Percentiles rank a stretch among this genome's conserved stretches.
phyloP scores from a whole-genome alignment of 2,329 filamentous ascomycete genomes.

The Talaromyces sp. region DNA sequence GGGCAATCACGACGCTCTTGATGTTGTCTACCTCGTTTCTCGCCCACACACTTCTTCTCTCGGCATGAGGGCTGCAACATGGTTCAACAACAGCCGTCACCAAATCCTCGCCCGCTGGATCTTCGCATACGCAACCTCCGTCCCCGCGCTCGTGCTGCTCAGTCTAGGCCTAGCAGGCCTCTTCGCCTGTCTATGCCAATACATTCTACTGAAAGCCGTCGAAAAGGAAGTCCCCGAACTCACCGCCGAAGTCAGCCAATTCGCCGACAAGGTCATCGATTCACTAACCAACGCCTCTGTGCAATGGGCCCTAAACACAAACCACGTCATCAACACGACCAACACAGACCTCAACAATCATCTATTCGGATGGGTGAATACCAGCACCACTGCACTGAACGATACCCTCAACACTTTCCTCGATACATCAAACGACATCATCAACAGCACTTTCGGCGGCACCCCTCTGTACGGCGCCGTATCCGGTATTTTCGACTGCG shows the following conservation, averaged over 20 bases:
- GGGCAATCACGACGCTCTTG: constrained; percentile 67
- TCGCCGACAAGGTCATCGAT: constrained; percentile 71
- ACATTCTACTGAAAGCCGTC: constrained; percentile 66
- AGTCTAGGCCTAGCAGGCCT: constrained; percentile 76
- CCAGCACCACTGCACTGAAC: constrained; percentile 76
- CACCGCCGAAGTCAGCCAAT: constrained; percentile 67
- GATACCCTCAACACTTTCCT: constrained; percentile 79
- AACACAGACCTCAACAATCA: constrained; percentile 73
- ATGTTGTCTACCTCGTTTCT: constrained; percentile 81
- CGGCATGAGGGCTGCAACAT: constrained; percentile 65
- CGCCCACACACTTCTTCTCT: constrained; percentile 68
- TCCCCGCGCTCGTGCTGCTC: constrained; percentile 79
- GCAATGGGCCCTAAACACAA: constrained; percentile 71
- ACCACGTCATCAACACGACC: constrained; percentile 61
- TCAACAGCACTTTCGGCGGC: constrained; percentile 74
- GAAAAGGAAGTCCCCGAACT: constrained; percentile 72
- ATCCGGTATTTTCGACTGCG: constrained; percentile 72
- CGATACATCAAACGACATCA: constrained; percentile 65
- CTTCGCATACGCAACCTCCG: constrained; percentile 79
- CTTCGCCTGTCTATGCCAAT: constrained; percentile 77
- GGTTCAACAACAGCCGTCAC: constrained; percentile 57
- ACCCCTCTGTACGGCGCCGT: constrained; percentile 76
- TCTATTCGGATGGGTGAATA: constrained; percentile 80
- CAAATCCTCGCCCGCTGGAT: constrained; percentile 76
- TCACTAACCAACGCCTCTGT: constrained; percentile 67